Evolutionary conservation across 202 grass and related monocot species (phyloP).

Genomic region (Panicum hallii): DNA sequence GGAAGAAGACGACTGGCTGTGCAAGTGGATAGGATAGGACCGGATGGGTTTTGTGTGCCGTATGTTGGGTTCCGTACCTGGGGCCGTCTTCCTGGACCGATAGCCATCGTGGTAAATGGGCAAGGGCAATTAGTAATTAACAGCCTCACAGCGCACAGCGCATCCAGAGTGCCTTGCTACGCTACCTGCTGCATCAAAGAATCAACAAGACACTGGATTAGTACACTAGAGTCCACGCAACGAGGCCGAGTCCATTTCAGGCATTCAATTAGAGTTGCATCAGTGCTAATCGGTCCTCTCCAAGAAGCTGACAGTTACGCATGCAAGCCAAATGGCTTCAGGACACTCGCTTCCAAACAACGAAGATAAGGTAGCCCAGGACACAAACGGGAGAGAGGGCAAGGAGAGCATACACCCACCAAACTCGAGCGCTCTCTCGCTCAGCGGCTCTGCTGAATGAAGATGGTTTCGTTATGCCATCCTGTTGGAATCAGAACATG

Average conservation of each 20-base stretch:
- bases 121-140: background rate
- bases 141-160: background rate
- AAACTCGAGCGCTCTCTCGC: background rate
- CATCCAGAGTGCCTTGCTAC: background rate
- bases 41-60: background rate
- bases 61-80: background rate
- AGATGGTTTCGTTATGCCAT: conserved; percentile 51
- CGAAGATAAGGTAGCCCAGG: conserved; percentile 37
- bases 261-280: background rate
- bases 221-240: background rate
- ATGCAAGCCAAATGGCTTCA: conserved; percentile 18
- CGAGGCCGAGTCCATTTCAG: background rate
- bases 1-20: background rate
- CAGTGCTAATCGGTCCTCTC: background rate
- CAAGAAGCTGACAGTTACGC: background rate
- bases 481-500: conserved; percentile 34
- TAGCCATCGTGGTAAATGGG: background rate
- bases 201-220: background rate
- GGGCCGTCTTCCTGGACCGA: background rate
- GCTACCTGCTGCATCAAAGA: conserved; percentile 12
- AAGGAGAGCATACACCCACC: background rate
- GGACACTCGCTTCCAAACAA: conserved; percentile 29
- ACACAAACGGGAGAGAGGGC: conserved; percentile 15
- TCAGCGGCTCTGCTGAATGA: background rate
- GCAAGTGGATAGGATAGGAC: background rate